Conservation (phyloP, 177 flowering plant species). For the Vitis hybrid region DNA sequence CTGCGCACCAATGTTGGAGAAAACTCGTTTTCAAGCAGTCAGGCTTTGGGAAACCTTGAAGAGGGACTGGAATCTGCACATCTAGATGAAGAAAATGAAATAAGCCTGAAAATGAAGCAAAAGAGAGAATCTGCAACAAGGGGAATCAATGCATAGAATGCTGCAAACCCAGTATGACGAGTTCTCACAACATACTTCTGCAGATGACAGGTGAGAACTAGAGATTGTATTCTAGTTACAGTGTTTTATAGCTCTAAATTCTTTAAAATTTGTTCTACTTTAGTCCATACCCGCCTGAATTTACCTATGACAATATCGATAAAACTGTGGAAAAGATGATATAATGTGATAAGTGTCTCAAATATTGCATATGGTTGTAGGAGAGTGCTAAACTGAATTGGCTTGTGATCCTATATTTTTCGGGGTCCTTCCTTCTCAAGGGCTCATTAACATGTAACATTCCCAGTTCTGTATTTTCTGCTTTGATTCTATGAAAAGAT, state of each 20-base stretch:
- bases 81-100: slow-evolving; percentile 8
- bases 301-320: not conserved
- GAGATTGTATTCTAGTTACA: not conserved
- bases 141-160: not conserved
- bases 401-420: not conserved
- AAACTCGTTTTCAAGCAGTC: slow-evolving; percentile 30
- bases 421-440: not conserved
- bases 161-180: slow-evolving; percentile 5
- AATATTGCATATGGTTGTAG: not conserved
- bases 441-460: not conserved
- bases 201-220: slow-evolving; percentile 22
- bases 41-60: slow-evolving; percentile 18
- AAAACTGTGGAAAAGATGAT: not conserved
- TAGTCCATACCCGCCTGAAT: not conserved
- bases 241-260: not conserved
- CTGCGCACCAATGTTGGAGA: slow-evolving; percentile 15
- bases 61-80: slow-evolving; percentile 10
- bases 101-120: slow-evolving; percentile 3
- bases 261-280: slow-evolving; percentile 1
- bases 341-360: not conserved
- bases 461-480: too few species aligned
- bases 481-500: too few species aligned
- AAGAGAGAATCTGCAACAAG: not conserved
- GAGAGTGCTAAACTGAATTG: not conserved
- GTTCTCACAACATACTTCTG: slow-evolving; percentile 19